phyloP scores from a whole-genome alignment of 805 yeast genomes.

The Debaryomyces prosopidis region DNA sequence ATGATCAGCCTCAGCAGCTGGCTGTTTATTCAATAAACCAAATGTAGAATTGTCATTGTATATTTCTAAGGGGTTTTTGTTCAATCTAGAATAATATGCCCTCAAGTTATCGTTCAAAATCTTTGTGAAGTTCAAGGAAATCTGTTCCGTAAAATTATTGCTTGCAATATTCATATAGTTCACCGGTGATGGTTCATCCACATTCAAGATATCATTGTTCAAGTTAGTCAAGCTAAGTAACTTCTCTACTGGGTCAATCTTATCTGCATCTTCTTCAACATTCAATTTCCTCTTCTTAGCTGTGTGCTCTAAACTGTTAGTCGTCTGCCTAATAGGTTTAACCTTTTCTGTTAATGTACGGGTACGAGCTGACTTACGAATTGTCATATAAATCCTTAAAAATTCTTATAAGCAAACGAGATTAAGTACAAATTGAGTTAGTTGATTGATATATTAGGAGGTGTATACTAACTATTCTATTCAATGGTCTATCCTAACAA shows the following conservation, averaged over 20 bases:
- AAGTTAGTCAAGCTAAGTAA: constrained; percentile 35
- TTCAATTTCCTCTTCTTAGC: constrained; percentile 8
- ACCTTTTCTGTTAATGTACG: constrained; percentile 23
- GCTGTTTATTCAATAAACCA: constrained; percentile 25
- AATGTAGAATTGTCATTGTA: constrained; percentile 36
- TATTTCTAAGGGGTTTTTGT: constrained; percentile 30
- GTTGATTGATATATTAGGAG: not conserved
- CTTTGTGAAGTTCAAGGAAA: constrained; percentile 34
- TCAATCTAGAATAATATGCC: constrained; percentile 26
- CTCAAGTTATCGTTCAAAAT: constrained; percentile 40
- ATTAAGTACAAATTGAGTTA: constrained; percentile 1
- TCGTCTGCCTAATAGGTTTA: constrained; percentile 6
- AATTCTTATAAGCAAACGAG: constrained; percentile 1
- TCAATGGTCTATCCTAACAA: not conserved
- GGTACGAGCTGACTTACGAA: constrained; percentile 35
- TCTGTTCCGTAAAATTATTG: constrained; percentile 8
- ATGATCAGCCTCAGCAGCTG: not conserved
- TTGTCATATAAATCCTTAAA: constrained; percentile 8
- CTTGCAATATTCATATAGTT: not conserved
- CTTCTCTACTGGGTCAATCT: constrained; percentile 44
- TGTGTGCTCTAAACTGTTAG: constrained; percentile 8
- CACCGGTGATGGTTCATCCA: constrained; percentile 12
- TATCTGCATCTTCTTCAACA: constrained; percentile 22
- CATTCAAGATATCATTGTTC: constrained; percentile 29
- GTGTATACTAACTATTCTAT: not conserved